Percentiles rank a stretch among this genome's conserved stretches.
Conservation (phyloP, 2,329 filamentous ascomycete genomes). For the Torrubiellomyces zombiae region DNA sequence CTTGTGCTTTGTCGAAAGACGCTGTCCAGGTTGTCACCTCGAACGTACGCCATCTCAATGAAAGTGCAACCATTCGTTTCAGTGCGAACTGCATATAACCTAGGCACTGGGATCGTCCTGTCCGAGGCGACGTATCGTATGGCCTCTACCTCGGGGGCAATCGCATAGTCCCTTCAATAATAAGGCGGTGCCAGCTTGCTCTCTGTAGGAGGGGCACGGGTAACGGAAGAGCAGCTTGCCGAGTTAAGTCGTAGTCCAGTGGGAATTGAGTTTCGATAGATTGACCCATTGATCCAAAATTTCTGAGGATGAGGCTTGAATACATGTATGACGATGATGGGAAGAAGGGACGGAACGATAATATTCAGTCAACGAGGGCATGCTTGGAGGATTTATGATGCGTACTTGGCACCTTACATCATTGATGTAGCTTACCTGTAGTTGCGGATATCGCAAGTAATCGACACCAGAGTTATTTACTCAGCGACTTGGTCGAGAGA, state of each 20-base stretch:
- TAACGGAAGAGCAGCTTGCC: conserved; percentile 9
- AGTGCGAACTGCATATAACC: conserved; percentile 10
- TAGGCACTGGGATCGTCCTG: conserved; percentile 13
- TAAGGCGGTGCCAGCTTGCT: conserved; percentile 13
- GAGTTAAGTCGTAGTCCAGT: conserved; percentile 11
- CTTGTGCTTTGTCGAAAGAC: conserved; percentile 9
- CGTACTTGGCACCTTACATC: too few species aligned
- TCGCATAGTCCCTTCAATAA: conserved; percentile 15
- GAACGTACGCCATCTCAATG: conserved; percentile 12
- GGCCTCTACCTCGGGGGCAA: conserved; percentile 13
- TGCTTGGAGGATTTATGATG: too few species aligned
- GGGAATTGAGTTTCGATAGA: conserved; percentile 10
- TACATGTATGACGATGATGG: too few species aligned
- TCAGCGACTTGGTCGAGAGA: too few species aligned
- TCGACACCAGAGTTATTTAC: too few species aligned
- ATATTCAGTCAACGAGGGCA: too few species aligned
- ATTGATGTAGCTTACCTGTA: too few species aligned
- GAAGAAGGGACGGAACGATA: too few species aligned
- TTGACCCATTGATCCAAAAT: conserved; percentile 8
- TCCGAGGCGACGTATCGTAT: conserved; percentile 13
- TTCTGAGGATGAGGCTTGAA: background rate
- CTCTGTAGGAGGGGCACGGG: conserved; percentile 6
- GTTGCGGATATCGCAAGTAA: too few species aligned
- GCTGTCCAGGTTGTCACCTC: conserved; percentile 6
- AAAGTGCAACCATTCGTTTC: conserved; percentile 6